These are phyloP conservation scores for Falciphora oryzae DNA, from an alignment of 2,329 filamentous ascomycete species.

Conservation along the genomic window DNA sequence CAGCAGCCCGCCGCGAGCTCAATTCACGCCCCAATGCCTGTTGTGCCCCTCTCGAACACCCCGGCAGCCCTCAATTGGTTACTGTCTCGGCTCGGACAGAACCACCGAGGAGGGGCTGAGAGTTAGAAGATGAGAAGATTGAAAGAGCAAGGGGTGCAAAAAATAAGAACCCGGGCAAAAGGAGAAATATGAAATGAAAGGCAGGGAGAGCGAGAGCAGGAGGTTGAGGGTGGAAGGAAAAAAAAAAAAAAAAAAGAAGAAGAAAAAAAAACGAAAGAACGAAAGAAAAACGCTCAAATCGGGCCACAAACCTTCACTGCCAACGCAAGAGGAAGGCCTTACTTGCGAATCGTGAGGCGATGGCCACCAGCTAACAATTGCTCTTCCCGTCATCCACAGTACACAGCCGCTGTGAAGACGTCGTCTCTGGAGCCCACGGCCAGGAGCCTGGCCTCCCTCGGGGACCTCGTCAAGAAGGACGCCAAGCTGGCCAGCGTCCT, in stretches of 20 bases:
- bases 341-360: background rate
- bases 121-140: background rate
- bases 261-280: background rate
- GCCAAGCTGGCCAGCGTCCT: constrained; percentile 73
- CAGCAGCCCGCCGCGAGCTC: background rate
- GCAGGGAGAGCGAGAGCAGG: background rate
- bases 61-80: background rate
- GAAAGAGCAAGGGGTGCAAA: background rate
- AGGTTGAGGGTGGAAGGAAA: too few species aligned
- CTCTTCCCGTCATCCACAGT: constrained; percentile 47
- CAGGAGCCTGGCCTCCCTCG: constrained; percentile 69
- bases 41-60: background rate
- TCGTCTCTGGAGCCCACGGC: constrained; percentile 79
- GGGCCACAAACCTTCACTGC: background rate
- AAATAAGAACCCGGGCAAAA: background rate
- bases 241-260: too few species aligned
- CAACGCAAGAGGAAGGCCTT: background rate
- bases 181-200: background rate
- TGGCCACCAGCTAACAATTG: constrained; percentile 1
- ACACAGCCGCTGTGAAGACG: constrained; percentile 90
- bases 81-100: too few species aligned
- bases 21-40: background rate
- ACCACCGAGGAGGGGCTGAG: background rate
- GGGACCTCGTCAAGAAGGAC: constrained; percentile 72
- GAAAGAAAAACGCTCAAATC: background rate